A percentile compares a stretch with the other conserved stretches of the same genome.
Conservation (phyloP, 2,329 filamentous ascomycete genomes). For the Trichoderma lentiforme region DNA sequence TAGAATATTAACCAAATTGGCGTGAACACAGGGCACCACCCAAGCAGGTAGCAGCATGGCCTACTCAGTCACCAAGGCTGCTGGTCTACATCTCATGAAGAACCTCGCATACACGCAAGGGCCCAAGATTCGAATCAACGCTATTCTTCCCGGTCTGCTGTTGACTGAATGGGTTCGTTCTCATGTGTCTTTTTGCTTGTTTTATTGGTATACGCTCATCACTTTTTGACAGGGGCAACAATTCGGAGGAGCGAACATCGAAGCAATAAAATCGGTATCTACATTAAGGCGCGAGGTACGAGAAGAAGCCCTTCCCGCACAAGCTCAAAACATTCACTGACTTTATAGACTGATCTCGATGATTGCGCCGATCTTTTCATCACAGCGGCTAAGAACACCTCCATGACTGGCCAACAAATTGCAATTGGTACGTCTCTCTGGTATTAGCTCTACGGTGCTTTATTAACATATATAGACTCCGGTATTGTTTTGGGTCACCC, state of each 20-base stretch:
- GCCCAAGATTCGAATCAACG: slow-evolving; percentile 14
- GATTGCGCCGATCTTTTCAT: slow-evolving; percentile 8
- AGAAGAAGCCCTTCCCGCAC: too few relatives aligned
- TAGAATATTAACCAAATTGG: neutral
- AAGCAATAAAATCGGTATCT: neutral
- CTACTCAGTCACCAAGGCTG: slow-evolving; percentile 11
- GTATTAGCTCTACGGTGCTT: neutral
- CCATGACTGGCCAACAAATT: slow-evolving; percentile 15
- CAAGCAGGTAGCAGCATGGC: slow-evolving; percentile 13
- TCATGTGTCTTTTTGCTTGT: neutral
- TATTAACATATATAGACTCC: neutral
- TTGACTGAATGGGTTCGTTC: slow-evolving; percentile 15
- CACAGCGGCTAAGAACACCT: slow-evolving; percentile 2
- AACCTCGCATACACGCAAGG: slow-evolving; percentile 13
- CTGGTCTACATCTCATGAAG: slow-evolving; percentile 14
- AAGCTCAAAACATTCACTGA: neutral
- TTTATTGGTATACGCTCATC: neutral
- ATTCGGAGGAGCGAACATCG: neutral
- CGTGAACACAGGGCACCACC: neutral
- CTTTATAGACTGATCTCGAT: neutral
- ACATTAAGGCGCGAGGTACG: slow-evolving; percentile 8
- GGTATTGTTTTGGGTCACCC: neutral
- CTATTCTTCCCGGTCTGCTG: slow-evolving; percentile 10
- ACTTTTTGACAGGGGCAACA: neutral
- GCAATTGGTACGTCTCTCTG: neutral